Evolutionary conservation across 768 basidiomycete species (phyloP).

Genomic region (Calvatia gigantea): DNA sequence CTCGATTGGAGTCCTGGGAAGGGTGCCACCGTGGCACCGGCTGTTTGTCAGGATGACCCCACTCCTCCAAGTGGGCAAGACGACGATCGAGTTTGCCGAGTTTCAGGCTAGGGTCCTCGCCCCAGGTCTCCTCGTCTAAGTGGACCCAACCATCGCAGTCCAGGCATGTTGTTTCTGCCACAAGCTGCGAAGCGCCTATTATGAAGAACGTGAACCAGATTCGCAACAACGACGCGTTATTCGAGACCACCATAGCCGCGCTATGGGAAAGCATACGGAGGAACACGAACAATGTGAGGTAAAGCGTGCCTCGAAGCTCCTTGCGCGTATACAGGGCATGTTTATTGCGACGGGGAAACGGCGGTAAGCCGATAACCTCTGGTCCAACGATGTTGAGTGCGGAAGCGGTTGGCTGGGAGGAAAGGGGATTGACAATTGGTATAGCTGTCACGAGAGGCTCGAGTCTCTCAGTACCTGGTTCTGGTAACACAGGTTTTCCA

Average conservation of each 20-base stretch:
- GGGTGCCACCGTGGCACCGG: background rate
- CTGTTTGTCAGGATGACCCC: slow-evolving; percentile 12
- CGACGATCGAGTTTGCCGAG: slow-evolving; percentile 13
- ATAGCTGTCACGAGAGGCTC: slow-evolving; percentile 20
- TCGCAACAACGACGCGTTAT: background rate
- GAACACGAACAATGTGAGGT: background rate
- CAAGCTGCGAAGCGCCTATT: slow-evolving; percentile 3
- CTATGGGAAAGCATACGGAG: background rate
- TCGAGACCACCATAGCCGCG: background rate
- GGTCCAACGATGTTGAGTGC: slow-evolving; percentile 15
- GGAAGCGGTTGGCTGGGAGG: background rate
- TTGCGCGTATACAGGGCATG: slow-evolving; percentile 13
- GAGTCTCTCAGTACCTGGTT: slow-evolving; percentile 18
- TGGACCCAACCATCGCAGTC: slow-evolving; percentile 14
- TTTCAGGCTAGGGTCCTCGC: background rate
- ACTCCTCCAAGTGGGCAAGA: slow-evolving; percentile 7
- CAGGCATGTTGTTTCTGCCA: slow-evolving; percentile 16
- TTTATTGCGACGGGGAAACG: slow-evolving; percentile 9
- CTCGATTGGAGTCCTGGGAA: background rate
- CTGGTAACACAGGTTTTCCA: slow-evolving; percentile 19
- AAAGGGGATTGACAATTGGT: slow-evolving; percentile 12
- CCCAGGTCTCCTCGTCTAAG: slow-evolving; percentile 10
- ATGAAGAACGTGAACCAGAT: slow-evolving; percentile 7
- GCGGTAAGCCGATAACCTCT: background rate
- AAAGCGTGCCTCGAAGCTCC: slow-evolving; percentile 11